These are phyloP conservation scores for Crucibulum laeve DNA, from an alignment of 768 basidiomycete species.

Conservation along the genomic window DNA sequence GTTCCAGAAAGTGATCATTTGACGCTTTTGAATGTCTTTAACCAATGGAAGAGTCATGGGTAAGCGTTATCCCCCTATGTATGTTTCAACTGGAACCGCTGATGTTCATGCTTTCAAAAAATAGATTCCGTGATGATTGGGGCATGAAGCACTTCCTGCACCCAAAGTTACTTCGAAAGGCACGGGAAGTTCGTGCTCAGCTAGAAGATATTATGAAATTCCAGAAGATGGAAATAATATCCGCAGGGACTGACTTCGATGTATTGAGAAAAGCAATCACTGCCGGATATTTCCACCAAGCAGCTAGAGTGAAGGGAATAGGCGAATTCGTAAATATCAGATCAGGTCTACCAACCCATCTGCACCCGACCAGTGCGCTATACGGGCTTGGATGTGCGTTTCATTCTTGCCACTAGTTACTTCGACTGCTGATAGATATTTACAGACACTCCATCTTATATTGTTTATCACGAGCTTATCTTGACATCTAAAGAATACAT, in stretches of 20 bases:
- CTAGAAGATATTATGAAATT: slow-evolving; percentile 99
- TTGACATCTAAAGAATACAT: slow-evolving; percentile 96
- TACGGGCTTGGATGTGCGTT: slow-evolving; percentile 91
- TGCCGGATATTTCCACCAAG: slow-evolving; percentile 98
- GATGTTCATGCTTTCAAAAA: background rate
- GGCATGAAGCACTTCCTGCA: slow-evolving; percentile 93
- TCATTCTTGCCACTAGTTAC: slow-evolving; percentile 3
- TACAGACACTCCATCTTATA: slow-evolving; percentile 90
- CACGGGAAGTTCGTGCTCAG: slow-evolving; percentile 91
- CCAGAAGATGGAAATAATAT: slow-evolving; percentile 93
- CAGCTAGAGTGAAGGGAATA: slow-evolving; percentile 96
- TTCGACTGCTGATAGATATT: slow-evolving; percentile 8
- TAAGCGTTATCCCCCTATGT: no score
- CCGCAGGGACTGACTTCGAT: slow-evolving; percentile 94
- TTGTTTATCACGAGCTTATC: slow-evolving; percentile 95
- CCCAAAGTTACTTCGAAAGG: slow-evolving; percentile 92
- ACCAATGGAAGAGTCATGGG: slow-evolving; percentile 97
- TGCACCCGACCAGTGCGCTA: slow-evolving; percentile 95
- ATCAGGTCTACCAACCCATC: slow-evolving; percentile 89
- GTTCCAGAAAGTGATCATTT: slow-evolving; percentile 98
- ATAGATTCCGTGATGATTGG: slow-evolving; percentile 92
- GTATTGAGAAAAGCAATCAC: slow-evolving; percentile 94
- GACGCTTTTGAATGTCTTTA: slow-evolving; percentile 93
- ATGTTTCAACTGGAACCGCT: background rate
- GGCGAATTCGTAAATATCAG: slow-evolving; percentile 98